Base-by-base conservation (phyloP, 176 grass and related monocot genomes). In the Chrysopogon serrulatus region DNA sequence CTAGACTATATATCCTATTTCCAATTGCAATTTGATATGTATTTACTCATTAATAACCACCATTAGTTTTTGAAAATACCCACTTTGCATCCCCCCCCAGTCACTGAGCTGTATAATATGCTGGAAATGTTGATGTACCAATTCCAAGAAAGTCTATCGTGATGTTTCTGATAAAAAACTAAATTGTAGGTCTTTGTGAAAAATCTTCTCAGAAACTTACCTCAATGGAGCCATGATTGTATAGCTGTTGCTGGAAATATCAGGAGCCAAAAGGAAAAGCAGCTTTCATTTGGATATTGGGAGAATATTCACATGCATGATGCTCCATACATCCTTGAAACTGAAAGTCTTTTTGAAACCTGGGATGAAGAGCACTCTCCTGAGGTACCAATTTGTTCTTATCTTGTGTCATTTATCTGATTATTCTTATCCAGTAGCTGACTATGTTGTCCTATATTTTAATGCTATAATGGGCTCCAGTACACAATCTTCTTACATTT, bases 221-320 rank as follows among this genome's bases (percentile, higher is more conserved):
- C 95, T 33, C 95, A 98, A 59, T 98, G 95, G 95, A 95, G 90
- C 83, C 95, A 98, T 86, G 95, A 98, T 63, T 98, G 95, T 86
- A 98, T 98, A 91, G 92, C 95, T 68, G 95, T 98, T 77, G 95
- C 95, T 83, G 92, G 95, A 75, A 98, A 98, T 89, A 98, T 98
- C 51, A 98, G 83, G 92, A 98, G 60, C 95, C 95, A 43, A 95
- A 98, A 90, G 95, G 88, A n/a, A 98, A 98, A 92, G 79, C 95
- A 62, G 95, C 95, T 68, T 87, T 93, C 45, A 95, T 98, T 86
- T 98, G 95, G 95, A 98, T 98, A 92, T 75, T 98, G 28, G 95
- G 95, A 89, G 95, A 98, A 90, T 98, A 98, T 90, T 98, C 95
- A 6, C 90, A 95, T 98, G 92, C 51, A 87, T 83, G 95, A 98